phyloP scores from a whole-genome alignment of 257 asterid species.

The Paulownia fortunei region DNA sequence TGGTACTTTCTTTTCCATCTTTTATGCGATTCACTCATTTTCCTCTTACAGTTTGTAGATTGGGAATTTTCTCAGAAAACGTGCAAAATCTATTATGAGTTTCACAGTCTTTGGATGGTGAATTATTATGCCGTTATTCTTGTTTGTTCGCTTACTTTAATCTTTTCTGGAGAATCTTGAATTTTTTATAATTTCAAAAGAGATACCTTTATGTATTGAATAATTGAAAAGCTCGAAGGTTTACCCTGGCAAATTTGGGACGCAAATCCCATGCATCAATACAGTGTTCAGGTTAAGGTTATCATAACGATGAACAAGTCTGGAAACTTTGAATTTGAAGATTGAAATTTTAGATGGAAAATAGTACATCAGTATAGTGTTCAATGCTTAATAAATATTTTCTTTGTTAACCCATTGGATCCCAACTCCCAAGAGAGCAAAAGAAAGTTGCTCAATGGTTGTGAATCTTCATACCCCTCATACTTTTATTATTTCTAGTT shows the following conservation, averaged over 20 bases:
- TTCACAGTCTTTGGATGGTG: not conserved
- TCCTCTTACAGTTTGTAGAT: not conserved
- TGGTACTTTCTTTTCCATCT: constrained; percentile 42
- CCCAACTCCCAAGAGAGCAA: not conserved
- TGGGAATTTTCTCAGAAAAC: not conserved
- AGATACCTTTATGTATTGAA: not conserved
- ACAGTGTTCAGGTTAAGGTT: not conserved
- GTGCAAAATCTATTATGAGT: not conserved
- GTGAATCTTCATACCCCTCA: not conserved
- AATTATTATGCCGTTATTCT: not conserved
- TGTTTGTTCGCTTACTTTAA: not conserved
- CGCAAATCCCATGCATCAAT: not conserved
- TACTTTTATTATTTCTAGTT: not conserved
- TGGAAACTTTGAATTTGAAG: not conserved
- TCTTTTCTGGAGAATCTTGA: not conserved
- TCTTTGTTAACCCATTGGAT: not conserved
- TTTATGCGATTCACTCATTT: not conserved
- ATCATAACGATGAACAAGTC: not conserved
- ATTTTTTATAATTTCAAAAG: not conserved
- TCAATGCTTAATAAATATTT: not conserved
- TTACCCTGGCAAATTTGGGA: not conserved
- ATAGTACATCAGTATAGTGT: not conserved
- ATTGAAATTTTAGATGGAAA: not conserved
- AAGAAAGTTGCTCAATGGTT: not conserved
- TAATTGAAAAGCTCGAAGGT: constrained; percentile 12